These are phyloP conservation scores for Aspergillus arachidicola DNA, from an alignment of 2,329 filamentous ascomycete genomes.

Conservation along the genomic window DNA sequence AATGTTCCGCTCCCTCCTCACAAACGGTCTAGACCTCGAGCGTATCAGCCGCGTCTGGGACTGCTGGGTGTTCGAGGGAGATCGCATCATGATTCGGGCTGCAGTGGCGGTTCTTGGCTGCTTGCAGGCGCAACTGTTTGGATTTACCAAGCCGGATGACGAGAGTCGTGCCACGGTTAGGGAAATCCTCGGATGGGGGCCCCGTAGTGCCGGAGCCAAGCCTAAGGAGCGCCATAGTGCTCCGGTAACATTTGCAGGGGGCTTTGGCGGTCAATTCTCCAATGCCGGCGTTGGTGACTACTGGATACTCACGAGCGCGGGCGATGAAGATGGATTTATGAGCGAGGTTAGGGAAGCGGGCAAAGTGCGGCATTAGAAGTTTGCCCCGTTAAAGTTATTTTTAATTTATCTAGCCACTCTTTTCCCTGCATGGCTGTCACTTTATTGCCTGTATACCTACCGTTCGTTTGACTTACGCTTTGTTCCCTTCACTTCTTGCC, in stretches of 20 bases:
- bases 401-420: neutral
- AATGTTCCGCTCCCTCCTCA: conserved; percentile 58
- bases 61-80: conserved; percentile 63
- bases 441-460: neutral
- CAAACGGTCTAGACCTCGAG: conserved; percentile 55
- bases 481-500: neutral
- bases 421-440: neutral
- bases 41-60: conserved; percentile 62
- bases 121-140: conserved; percentile 46
- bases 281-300: conserved; percentile 43
- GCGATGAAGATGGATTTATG: conserved; percentile 47
- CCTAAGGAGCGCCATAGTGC: conserved; percentile 41
- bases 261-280: conserved; percentile 39
- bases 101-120: conserved; percentile 48
- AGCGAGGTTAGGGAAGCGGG: conserved; percentile 46
- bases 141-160: conserved; percentile 40
- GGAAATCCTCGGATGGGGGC: conserved; percentile 42
- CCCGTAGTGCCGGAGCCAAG: conserved; percentile 34
- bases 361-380: conserved; percentile 33
- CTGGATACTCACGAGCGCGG: conserved; percentile 42
- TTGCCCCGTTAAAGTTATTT: neutral
- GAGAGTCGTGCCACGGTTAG: conserved; percentile 37
- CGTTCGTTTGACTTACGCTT: neutral
- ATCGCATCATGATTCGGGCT: conserved; percentile 51
- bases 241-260: conserved; percentile 31